Percentiles rank a stretch among this genome's conserved stretches.
These are phyloP conservation scores for Letharia columbiana DNA, from an alignment of 495 filamentous ascomycete genomes.

Conservation along the genomic window DNA sequence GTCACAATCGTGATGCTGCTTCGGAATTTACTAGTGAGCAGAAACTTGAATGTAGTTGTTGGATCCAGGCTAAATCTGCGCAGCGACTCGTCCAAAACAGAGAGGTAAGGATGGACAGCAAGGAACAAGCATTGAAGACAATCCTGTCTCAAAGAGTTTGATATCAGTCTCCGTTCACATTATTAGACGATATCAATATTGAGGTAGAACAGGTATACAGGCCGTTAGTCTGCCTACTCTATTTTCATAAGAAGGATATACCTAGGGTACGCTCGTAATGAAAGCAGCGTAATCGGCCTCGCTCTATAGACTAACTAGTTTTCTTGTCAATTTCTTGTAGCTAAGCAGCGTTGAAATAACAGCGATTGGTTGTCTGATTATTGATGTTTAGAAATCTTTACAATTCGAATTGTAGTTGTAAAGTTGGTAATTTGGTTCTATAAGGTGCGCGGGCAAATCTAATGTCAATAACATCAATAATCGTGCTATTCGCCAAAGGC, in stretches of 20 bases:
- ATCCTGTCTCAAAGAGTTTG: not conserved
- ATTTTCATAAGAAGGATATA: too few species aligned
- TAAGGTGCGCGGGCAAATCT: too few species aligned
- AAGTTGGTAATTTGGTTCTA: not conserved
- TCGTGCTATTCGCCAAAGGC: too few species aligned
- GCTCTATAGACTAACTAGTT: too few species aligned
- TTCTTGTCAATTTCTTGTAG: too few species aligned
- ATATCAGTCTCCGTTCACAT: not conserved
- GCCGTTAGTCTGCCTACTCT: not conserved
- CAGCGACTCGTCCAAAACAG: constrained; percentile 47
- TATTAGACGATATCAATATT: not conserved
- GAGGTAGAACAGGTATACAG: not conserved
- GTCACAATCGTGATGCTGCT: constrained; percentile 91
- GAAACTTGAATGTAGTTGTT: not conserved
- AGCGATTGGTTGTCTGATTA: too few species aligned
- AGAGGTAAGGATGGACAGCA: constrained; percentile 13
- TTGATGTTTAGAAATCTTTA: too few species aligned
- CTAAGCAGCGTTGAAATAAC: too few species aligned
- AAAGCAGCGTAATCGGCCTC: too few species aligned
- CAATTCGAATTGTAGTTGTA: too few species aligned
- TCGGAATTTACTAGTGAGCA: constrained; percentile 74
- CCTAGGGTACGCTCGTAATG: too few species aligned
- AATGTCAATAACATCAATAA: too few species aligned
- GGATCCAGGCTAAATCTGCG: not conserved
- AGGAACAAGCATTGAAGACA: not conserved